phyloP scores from a whole-genome alignment of 495 filamentous ascomycete genomes.

The Parathielavia appendiculata region DNA sequence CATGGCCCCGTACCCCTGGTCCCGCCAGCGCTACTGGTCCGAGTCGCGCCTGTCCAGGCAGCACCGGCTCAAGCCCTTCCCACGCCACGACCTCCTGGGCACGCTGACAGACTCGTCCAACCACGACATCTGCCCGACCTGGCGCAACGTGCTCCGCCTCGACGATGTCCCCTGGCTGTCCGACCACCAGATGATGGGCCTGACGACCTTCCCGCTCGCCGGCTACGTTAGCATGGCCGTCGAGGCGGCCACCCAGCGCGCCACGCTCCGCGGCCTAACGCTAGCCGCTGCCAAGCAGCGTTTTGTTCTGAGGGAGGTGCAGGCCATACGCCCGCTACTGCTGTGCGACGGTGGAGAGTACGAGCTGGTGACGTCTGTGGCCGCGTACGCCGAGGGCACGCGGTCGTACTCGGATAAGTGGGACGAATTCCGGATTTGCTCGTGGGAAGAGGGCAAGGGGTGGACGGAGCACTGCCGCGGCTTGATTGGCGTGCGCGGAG shows the following conservation, averaged over 20 bases:
- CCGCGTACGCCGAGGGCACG: neutral
- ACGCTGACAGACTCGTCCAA: slow-evolving; percentile 35
- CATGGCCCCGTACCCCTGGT: slow-evolving; percentile 44
- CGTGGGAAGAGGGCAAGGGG: slow-evolving; percentile 30
- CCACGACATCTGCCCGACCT: slow-evolving; percentile 40
- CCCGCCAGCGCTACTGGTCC: slow-evolving; percentile 43
- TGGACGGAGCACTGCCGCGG: slow-evolving; percentile 35
- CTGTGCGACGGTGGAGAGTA: slow-evolving; percentile 27
- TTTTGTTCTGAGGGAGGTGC: no score
- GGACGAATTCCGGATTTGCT: slow-evolving; percentile 38
- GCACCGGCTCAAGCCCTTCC: slow-evolving; percentile 44
- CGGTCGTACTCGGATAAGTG: neutral
- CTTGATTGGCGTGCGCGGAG: slow-evolving; percentile 17
- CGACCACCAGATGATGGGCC: slow-evolving; percentile 41
- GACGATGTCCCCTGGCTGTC: slow-evolving; percentile 46
- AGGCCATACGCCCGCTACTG: no score
- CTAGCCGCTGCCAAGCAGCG: slow-evolving; percentile 5
- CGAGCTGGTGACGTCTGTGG: slow-evolving; percentile 24
- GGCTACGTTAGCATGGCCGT: slow-evolving; percentile 47
- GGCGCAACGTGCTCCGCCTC: slow-evolving; percentile 45
- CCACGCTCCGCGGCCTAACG: slow-evolving; percentile 28
- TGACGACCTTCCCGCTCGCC: slow-evolving; percentile 45
- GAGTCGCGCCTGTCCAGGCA: slow-evolving; percentile 44
- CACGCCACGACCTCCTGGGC: slow-evolving; percentile 48
- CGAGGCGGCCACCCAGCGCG: slow-evolving; percentile 34